A percentile compares a stretch with the other conserved stretches of the same genome.
Conservation (phyloP, 176 grass and related monocot genomes). For the Panicum miliaceum region DNA sequence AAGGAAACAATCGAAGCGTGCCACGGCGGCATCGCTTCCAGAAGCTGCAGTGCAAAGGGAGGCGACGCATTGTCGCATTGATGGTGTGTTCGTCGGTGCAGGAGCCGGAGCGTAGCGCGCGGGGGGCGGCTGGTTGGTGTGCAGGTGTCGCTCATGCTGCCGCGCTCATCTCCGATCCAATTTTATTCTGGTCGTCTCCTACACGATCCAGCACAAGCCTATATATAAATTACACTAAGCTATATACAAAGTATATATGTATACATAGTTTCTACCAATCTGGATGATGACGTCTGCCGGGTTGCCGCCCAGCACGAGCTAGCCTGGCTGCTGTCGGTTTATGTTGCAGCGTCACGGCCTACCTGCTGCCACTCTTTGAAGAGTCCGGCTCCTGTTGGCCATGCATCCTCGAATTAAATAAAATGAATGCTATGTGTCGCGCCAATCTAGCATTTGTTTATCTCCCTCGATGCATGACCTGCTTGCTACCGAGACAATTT, state of each 20-base stretch:
- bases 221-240: too few relatives aligned
- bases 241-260: background rate
- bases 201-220: too few relatives aligned
- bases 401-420: too few relatives aligned
- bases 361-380: background rate
- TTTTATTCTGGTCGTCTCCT: background rate
- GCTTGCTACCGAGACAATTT: background rate
- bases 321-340: background rate
- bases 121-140: background rate
- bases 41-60: background rate
- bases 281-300: background rate
- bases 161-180: background rate
- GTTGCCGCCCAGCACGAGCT: background rate
- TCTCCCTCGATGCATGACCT: background rate
- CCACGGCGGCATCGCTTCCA: background rate
- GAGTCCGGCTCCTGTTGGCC: too few relatives aligned
- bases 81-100: conserved; percentile 15
- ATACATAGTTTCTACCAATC: background rate
- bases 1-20: background rate
- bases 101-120: background rate
- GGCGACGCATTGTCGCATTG: background rate
- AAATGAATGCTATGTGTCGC: background rate
- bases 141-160: conserved; percentile 22
- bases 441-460: background rate
- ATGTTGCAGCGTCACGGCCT: background rate